Base-by-base conservation (phyloP, 2,329 filamentous ascomycete species). In the Fusarium bactridioides region DNA sequence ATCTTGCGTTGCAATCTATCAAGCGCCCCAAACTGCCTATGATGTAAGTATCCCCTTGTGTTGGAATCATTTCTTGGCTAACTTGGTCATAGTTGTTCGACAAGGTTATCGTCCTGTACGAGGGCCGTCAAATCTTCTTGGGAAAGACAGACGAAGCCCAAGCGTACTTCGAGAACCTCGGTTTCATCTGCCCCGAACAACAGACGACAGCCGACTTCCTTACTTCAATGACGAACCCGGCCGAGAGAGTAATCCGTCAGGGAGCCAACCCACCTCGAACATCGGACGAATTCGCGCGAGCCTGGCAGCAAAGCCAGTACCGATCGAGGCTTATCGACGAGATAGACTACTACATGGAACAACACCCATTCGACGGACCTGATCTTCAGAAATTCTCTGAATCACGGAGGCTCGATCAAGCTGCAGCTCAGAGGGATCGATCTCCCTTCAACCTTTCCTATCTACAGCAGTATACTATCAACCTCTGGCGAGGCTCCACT, bases 191-290 rank as follows among this genome's bases (percentile, higher is more conserved):
- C 25, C 82, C 82, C 3, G 77, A 79, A 4, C 78, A 83, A 27
- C 82, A 90, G 71, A 94, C 91, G 0, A 93, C 91, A 2, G 89
- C 91, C 4, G 92, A 94, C 76, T 94, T 93, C 79, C 80, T 94
- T 29, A 93, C 74, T 1, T 85, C 85, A 0, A 83, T 88, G 40
- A 87, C 85, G 1, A 79, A 76, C 18, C 78, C 79, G 2, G 63
- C 70, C 4, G 82, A 83, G 61, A 79, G 81, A 21, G 48, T 79
- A 18, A 62, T 80, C 19, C 78, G 75, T 7, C 76, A 74, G 5
- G 81, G 81, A 1, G 73, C 74, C 23, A 78, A 70, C 8, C 78
- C 80, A 4, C 81, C 81, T 1, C 74, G 79, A 23, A 82, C 79
- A 1, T 72, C 81, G 0, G 79, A 83, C 16, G 81, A 83, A 37